Percentiles rank a stretch among this genome's conserved stretches.
These are phyloP conservation scores for Triticum turgidum DNA, from an alignment of 176 grass and related monocot genomes.

Conservation along the genomic window DNA sequence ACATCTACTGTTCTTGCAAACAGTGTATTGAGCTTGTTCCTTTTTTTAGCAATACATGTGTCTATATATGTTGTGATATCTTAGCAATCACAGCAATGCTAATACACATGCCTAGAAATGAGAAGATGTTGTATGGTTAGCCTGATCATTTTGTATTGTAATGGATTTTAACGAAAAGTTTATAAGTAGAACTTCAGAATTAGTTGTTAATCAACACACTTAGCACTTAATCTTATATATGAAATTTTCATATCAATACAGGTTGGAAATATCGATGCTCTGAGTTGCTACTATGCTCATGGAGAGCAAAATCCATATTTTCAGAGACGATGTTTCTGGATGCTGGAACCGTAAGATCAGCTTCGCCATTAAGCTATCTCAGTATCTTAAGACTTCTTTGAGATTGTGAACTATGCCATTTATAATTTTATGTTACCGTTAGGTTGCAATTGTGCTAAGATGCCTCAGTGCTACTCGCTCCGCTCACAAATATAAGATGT, in stretches of 20 bases:
- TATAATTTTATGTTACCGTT: not conserved
- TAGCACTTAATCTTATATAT: slow-evolving; percentile 14
- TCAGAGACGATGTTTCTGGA: slow-evolving; percentile 94
- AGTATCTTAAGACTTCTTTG: not conserved
- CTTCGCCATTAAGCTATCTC: slow-evolving; percentile 22
- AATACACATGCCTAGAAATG: not conserved
- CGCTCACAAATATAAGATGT: too few relatives aligned
- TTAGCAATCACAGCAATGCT: not conserved
- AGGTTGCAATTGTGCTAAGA: slow-evolving; percentile 17
- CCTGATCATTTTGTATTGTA: not conserved
- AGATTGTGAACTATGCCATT: not conserved
- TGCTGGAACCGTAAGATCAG: slow-evolving; percentile 84
- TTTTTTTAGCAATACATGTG: not conserved
- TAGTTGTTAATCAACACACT: slow-evolving; percentile 9
- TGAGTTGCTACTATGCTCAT: slow-evolving; percentile 98
- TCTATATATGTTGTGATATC: not conserved
- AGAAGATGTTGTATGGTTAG: slow-evolving; percentile 1
- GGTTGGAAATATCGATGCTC: slow-evolving; percentile 90
- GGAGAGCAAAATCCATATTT: slow-evolving; percentile 90
- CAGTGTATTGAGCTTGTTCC: not conserved
- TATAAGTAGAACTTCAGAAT: not conserved
- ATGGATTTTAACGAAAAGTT: slow-evolving; percentile 5
- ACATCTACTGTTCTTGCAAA: slow-evolving; percentile 1
- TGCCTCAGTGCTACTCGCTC: not conserved
- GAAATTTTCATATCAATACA: slow-evolving; percentile 35